Evolutionary conservation across 257 asterid species (phyloP).

Genomic region (Solanum corneliomulleri): DNA sequence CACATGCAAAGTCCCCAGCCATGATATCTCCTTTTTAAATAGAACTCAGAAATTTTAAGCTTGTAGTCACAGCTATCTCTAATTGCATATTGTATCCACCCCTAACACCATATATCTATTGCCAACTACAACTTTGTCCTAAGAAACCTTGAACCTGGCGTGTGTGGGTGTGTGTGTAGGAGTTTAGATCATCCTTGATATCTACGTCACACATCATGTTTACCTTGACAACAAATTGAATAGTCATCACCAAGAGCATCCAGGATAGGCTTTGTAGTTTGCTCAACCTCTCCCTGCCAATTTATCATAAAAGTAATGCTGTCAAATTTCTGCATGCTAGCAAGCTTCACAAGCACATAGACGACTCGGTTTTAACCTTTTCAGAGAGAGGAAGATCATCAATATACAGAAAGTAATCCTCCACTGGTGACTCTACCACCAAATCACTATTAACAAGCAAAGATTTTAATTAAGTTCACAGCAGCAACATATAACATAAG

Average conservation of each 20-base stretch:
- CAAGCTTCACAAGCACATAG: not conserved
- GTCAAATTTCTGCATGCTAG: not conserved
- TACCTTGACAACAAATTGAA: constrained; percentile 83
- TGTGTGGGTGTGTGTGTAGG: not conserved
- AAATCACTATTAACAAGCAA: constrained; percentile 40
- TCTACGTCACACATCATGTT: not conserved
- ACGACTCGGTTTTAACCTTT: constrained; percentile 39
- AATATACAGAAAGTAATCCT: constrained; percentile 72
- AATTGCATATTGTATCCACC: not conserved
- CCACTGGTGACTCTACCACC: constrained; percentile 86
- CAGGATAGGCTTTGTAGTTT: constrained; percentile 43
- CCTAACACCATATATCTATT: not conserved
- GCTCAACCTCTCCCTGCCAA: constrained; percentile 66
- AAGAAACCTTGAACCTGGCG: not conserved
- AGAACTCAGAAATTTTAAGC: not conserved
- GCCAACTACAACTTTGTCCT: not conserved
- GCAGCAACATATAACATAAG: not conserved
- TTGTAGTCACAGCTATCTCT: not conserved
- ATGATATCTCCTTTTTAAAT: not conserved
- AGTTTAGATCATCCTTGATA: not conserved
- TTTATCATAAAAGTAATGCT: not conserved
- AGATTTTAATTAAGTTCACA: not conserved
- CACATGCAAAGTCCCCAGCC: not conserved
- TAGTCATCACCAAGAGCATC: constrained; percentile 95
- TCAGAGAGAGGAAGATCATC: constrained; percentile 66